These are phyloP conservation scores for Hamamelis virginiana DNA, from an alignment of 164 flowering plant species.

Conservation along the genomic window DNA sequence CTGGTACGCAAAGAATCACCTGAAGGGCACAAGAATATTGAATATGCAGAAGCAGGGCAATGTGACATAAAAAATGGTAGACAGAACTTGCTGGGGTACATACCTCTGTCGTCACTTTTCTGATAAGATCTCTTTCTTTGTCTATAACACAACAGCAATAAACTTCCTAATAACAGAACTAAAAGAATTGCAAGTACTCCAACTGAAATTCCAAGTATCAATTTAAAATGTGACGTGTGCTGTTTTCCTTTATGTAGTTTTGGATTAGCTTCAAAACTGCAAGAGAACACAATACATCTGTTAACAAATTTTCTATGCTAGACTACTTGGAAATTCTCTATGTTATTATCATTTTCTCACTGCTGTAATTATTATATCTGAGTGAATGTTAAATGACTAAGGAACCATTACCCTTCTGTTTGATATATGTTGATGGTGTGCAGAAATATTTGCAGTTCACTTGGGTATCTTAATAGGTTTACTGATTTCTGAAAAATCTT, in stretches of 20 bases:
- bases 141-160: constrained; percentile 33
- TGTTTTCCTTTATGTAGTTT: constrained; percentile 37
- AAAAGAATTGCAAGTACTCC: constrained; percentile 45
- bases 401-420: not conserved
- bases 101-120: constrained; percentile 45
- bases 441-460: too few relatives aligned
- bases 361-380: not conserved
- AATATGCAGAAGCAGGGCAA: not conserved
- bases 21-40: constrained; percentile 18
- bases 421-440: too few relatives aligned
- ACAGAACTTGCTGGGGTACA: constrained; percentile 5
- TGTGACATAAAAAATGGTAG: not conserved
- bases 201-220: constrained; percentile 50
- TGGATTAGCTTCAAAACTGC: constrained; percentile 71
- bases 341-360: not conserved
- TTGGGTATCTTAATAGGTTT: too few relatives aligned
- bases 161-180: constrained; percentile 44
- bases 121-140: constrained; percentile 32
- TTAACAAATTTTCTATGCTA: constrained; percentile 1
- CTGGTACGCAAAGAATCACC: constrained; percentile 43
- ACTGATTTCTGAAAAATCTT: too few relatives aligned
- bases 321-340: not conserved
- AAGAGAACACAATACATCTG: constrained; percentile 16
- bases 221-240: constrained; percentile 37
- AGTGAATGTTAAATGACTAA: not conserved